These are phyloP conservation scores for Marasmius fiardii DNA, from an alignment of 1,284 basidiomycete species.

Conservation along the genomic window DNA sequence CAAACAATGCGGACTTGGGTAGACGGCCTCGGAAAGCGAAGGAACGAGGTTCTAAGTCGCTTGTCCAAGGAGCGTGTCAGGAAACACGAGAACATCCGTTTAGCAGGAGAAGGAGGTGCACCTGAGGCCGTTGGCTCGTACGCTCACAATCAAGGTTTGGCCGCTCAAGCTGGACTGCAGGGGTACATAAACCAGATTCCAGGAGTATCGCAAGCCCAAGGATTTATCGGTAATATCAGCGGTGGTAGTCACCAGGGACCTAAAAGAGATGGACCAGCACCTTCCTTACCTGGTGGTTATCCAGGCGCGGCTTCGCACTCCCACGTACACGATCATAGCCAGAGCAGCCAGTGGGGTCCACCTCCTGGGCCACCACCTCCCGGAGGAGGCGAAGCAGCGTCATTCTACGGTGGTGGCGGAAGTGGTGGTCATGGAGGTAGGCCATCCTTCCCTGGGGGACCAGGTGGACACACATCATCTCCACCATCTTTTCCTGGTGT, in stretches of 20 bases:
- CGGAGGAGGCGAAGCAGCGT: conserved; percentile 22
- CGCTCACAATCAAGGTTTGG: conserved; percentile 43
- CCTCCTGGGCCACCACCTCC: conserved; percentile 9
- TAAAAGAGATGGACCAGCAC: conserved; percentile 8
- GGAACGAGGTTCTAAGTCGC: conserved; percentile 55
- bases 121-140: conserved; percentile 40
- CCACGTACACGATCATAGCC: conserved; percentile 3
- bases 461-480: conserved; percentile 23
- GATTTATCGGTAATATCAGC: conserved; percentile 26
- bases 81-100: conserved; percentile 70
- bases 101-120: conserved; percentile 49
- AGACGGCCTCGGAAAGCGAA: conserved; percentile 47
- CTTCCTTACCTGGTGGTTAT: not conserved
- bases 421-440: not conserved
- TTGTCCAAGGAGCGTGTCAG: conserved; percentile 67
- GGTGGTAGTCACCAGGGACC: conserved; percentile 11
- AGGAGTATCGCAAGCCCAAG: conserved; percentile 43
- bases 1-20: conserved; percentile 63
- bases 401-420: conserved; percentile 22
- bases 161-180: conserved; percentile 43
- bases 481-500: conserved; percentile 25
- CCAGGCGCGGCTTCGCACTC: conserved; percentile 1
- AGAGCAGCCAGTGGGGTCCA: not conserved
- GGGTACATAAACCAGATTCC: conserved; percentile 50
- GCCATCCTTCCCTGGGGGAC: conserved; percentile 16